These are phyloP conservation scores for Lentinus brumalis DNA, from an alignment of 768 basidiomycete genomes.

Conservation along the genomic window DNA sequence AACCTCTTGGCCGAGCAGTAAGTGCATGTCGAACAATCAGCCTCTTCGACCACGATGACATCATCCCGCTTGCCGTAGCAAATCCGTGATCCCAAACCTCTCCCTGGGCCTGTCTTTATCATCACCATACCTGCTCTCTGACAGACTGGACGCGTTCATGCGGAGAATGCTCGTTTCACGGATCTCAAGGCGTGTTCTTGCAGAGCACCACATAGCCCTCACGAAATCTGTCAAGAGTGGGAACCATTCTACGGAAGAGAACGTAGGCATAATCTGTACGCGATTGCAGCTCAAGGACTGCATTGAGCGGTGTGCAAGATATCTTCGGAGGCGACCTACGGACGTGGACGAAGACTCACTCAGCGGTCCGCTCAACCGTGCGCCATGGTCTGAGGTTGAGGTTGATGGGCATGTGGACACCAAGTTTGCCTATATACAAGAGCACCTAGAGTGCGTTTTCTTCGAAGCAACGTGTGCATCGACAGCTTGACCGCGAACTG, in stretches of 20 bases:
- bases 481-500: not conserved
- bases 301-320: slow-evolving; percentile 65
- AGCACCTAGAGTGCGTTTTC: slow-evolving; percentile 75
- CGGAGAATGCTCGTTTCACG: slow-evolving; percentile 88
- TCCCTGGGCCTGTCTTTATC: slow-evolving; percentile 85
- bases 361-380: slow-evolving; percentile 27
- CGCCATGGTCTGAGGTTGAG: slow-evolving; percentile 61
- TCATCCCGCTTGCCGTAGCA: slow-evolving; percentile 43
- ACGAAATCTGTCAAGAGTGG: slow-evolving; percentile 51
- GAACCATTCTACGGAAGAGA: slow-evolving; percentile 8
- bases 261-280: slow-evolving; percentile 87
- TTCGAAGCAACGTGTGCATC: not conserved
- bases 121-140: slow-evolving; percentile 75
- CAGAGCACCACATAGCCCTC: slow-evolving; percentile 86
- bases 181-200: slow-evolving; percentile 86
- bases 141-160: slow-evolving; percentile 85
- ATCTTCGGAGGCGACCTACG: slow-evolving; percentile 53
- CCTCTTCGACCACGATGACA: slow-evolving; percentile 8
- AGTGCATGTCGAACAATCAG: slow-evolving; percentile 24
- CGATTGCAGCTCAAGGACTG: slow-evolving; percentile 68
- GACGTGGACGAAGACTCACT: slow-evolving; percentile 43
- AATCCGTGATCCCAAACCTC: slow-evolving; percentile 77
- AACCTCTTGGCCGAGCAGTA: slow-evolving; percentile 77
- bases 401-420: slow-evolving; percentile 74
- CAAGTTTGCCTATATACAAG: slow-evolving; percentile 80